Evolutionary conservation across 805 yeast genomes (phyloP).

Genomic region (Candida endomychidarum): DNA sequence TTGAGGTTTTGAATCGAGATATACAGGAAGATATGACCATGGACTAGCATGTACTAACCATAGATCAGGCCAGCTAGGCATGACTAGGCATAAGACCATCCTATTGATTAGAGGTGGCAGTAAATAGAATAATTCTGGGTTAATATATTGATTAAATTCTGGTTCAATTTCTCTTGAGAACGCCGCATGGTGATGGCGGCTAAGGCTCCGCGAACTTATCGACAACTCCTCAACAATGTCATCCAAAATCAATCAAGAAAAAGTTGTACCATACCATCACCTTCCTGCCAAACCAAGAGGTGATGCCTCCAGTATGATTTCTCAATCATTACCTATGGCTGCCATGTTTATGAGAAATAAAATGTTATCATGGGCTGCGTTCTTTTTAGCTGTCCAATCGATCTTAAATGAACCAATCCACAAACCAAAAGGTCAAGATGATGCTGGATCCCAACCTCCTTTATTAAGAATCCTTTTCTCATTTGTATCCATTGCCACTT

Average conservation of each 20-base stretch:
- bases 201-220: no score
- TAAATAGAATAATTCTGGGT: no score
- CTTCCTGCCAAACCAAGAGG: conserved; percentile 47
- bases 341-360: conserved; percentile 66
- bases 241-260: conserved; percentile 32
- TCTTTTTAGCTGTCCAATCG: conserved; percentile 50
- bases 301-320: conserved; percentile 43
- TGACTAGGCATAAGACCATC: no score
- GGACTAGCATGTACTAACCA: no score
- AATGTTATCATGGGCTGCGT: conserved; percentile 55
- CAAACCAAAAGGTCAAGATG: conserved; percentile 22
- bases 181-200: no score
- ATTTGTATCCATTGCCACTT: conserved; percentile 48
- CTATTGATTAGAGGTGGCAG: no score
- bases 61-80: no score
- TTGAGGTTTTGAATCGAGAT: background rate
- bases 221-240: conserved; percentile 6
- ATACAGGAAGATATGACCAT: no score
- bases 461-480: conserved; percentile 48
- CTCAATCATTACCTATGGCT: conserved; percentile 65
- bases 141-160: no score
- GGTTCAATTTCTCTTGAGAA: no score
- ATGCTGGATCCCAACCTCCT: conserved; percentile 42
- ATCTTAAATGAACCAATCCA: conserved; percentile 45
- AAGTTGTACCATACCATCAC: conserved; percentile 44